A percentile compares a stretch with the other conserved stretches of the same genome.
phyloP scores from a whole-genome alignment of 2,329 filamentous ascomycete genomes.

The Chaetomiaceae sp. region DNA sequence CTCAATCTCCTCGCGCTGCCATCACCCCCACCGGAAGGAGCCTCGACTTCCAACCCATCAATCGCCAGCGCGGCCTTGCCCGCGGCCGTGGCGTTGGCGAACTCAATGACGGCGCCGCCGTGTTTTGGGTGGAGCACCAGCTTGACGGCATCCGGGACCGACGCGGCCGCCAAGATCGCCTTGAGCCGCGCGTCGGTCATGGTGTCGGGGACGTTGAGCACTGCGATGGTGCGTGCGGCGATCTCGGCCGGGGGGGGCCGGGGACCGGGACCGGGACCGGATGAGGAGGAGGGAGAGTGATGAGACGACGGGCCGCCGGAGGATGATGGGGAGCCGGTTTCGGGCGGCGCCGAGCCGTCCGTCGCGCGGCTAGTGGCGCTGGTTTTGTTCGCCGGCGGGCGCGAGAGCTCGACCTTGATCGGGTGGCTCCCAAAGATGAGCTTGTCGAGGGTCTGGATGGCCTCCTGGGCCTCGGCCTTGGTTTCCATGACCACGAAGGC shows the following conservation, averaged over 20 bases:
- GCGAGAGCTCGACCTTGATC: slow-evolving; percentile 61
- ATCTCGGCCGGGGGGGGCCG: slow-evolving; percentile 49
- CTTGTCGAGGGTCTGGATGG: slow-evolving; percentile 65
- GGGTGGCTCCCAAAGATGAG: slow-evolving; percentile 64
- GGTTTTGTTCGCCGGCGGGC: slow-evolving; percentile 53
- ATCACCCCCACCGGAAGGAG: slow-evolving; percentile 22
- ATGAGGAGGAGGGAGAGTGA: neutral
- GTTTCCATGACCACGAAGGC: slow-evolving; percentile 75
- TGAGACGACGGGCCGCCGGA: too few relatives aligned
- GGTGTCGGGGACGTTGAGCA: slow-evolving; percentile 87
- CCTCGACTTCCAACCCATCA: slow-evolving; percentile 50
- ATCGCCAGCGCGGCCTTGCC: slow-evolving; percentile 65
- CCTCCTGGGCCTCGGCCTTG: slow-evolving; percentile 63
- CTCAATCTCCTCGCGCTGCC: slow-evolving; percentile 43
- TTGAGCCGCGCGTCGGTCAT: slow-evolving; percentile 82
- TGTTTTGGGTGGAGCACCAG: slow-evolving; percentile 76
- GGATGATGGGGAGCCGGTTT: slow-evolving; percentile 9
- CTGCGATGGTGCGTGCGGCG: slow-evolving; percentile 66
- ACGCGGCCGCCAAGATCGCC: slow-evolving; percentile 65
- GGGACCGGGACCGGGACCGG: too few relatives aligned
- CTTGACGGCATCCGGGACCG: slow-evolving; percentile 56
- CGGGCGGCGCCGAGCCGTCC: slow-evolving; percentile 2
- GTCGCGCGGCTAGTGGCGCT: slow-evolving; percentile 42
- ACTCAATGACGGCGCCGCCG: slow-evolving; percentile 83
- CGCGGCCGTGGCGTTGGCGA: slow-evolving; percentile 61